Base-by-base conservation (phyloP, 1,284 basidiomycete genomes). In the Leccinum solheimii region DNA sequence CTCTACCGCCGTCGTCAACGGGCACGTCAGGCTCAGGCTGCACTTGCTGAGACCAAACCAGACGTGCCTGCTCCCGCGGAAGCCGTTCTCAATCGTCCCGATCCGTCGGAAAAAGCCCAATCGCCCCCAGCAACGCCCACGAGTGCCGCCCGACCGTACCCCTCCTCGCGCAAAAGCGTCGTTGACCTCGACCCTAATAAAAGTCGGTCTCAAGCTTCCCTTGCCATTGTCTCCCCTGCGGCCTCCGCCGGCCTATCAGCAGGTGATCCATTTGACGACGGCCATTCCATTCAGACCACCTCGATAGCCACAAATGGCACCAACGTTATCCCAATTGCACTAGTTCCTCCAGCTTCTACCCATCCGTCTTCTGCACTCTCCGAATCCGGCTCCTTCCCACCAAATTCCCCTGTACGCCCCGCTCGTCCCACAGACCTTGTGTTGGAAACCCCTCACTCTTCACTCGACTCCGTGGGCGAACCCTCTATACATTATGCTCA, bases 271-370 rank as follows among this genome's bases (percentile, higher is more conserved):
- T 92, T 92, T 74, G 83, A 84, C 45, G 90, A 92, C 71, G 77
- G 73, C 36, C 83, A 88, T 59, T 91, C 90, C 21, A 92, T 92
- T 62, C 88, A 90, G 75, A 92, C 91, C 16, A 79, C 80, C 1
- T 84, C 83, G 16, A 86, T 86, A 21, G 82, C 84, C 57, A 88
- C 89, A 11, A 87, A 89, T 71, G 83, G 83, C 45, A 90, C 91
- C 14, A 92, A 93, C 69, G 91, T 91, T 66, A 93, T 93, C 60
- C 91, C 91, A 62, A 93, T 92, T 65, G 90, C 90, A 5, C 80
- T 92, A 57, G 87, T 92, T 40, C 77, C 87, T n/a, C 83, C 88
- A 21, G 83, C 83, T 19, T 81, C 82, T 9, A 73, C 75, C 40
- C 69, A 68, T 19, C 60, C 60, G 3, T 67, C 74, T 27, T 68